These are phyloP conservation scores for Saccharum officinarum DNA, from an alignment of 176 grass and related monocot genomes.

Conservation along the genomic window DNA sequence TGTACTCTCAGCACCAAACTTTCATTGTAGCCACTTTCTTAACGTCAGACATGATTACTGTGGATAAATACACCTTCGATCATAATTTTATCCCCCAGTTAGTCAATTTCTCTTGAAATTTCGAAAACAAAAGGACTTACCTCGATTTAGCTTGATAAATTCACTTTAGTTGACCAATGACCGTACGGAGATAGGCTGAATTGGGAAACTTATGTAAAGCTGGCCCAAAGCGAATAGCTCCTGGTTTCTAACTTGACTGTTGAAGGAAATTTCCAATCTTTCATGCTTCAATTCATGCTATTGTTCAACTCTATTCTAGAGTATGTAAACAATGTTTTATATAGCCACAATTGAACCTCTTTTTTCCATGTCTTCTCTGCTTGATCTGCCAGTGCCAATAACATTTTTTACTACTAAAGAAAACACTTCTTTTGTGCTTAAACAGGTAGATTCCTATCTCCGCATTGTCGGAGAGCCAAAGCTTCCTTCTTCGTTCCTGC, in stretches of 20 bases:
- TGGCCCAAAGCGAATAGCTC: background rate
- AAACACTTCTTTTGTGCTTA: slow-evolving; percentile 16
- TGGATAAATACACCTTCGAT: background rate
- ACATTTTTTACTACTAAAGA: background rate
- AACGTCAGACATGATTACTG: background rate
- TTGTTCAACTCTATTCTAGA: background rate
- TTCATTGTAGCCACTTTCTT: background rate
- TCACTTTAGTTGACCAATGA: background rate
- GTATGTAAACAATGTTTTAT: background rate
- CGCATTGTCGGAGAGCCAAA: slow-evolving; percentile 95
- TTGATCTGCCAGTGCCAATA: slow-evolving; percentile 3
- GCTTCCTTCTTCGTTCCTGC: slow-evolving; percentile 96
- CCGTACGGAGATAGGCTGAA: background rate
- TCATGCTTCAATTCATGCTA: background rate
- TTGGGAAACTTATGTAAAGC: background rate
- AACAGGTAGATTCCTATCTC: slow-evolving; percentile 94
- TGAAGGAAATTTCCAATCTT: background rate
- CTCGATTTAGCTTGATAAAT: background rate
- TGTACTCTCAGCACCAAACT: slow-evolving; percentile 34
- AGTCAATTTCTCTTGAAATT: slow-evolving; percentile 7
- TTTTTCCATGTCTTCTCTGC: background rate
- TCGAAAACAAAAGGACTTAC: background rate
- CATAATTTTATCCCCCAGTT: background rate
- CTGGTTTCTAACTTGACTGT: slow-evolving; percentile 1
- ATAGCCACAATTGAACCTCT: background rate